Evolutionary conservation across 2,329 filamentous ascomycete species (phyloP), one percentile per base, ranked within the genome.

Genomic region (Phialocephala sp.): DNA sequence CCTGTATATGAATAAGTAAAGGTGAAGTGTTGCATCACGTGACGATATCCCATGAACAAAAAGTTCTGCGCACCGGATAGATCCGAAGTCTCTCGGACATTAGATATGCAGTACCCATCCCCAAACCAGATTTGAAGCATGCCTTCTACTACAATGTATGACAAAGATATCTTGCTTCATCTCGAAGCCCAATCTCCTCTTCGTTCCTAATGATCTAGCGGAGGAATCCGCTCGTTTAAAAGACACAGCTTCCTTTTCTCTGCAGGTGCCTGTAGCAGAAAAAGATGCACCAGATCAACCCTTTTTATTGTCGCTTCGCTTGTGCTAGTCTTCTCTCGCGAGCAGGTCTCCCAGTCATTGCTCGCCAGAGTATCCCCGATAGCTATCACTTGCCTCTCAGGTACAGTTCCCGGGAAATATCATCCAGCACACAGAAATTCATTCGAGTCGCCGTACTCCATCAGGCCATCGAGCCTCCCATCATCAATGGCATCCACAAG

Each of bases 401-500:
- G 32, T 15, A n/a, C 22, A 32, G 14, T 24, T 15, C 24, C 35
- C 50, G 50, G 32, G 24, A 24, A 54, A 54, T 54, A 11, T 54
- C 50, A 18, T 54, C 50, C 6, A 54, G 8, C 4, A 5, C 45
- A 24, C 41, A 15, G n/a, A 18, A 43, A 15, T 14, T 14, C 41
- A 22, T 50, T 24, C 24, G 43, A 50, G 78, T 85, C 2, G 82
- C 82, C 4, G 76, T 84, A 0, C 71, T 85, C 1, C 81, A 81
- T 62, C 82, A 85, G 71, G 80, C 77, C 4, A 76, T 83, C 55
- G 78, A 82, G 1, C 79, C 81, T 4, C 82, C 83, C 0, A 39
- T 81, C 4, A 80, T 84, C 58, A 79, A 82, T 62, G 82, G 82
- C 1, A 77, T 81, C 3, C 75, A 74, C 18, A 85, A 84, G 66